A percentile compares a stretch with the other conserved stretches of the same genome.
Conservation (phyloP, 2,329 filamentous ascomycete genomes). For the Pestalotiopsis sp. region DNA sequence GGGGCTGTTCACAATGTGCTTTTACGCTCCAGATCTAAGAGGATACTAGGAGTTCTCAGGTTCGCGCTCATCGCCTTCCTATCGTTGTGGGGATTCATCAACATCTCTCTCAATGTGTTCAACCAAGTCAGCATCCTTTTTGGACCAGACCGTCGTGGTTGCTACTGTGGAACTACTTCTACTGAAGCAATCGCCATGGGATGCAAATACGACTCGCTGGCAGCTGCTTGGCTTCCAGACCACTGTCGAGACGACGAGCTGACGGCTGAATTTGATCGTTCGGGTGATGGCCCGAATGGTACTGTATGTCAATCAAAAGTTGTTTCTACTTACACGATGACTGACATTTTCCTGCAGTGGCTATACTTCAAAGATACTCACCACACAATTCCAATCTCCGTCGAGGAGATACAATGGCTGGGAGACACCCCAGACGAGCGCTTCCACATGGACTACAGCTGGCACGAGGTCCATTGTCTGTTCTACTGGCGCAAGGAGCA, state of each 20-base stretch:
- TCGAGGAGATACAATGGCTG: background rate
- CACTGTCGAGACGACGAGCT: constrained; percentile 13
- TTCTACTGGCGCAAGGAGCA: constrained; percentile 12
- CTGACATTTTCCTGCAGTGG: background rate
- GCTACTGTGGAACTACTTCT: constrained; percentile 11
- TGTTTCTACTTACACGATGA: background rate
- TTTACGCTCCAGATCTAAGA: background rate
- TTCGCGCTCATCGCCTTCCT: background rate
- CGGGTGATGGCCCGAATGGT: constrained; percentile 8
- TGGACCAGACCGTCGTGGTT: background rate
- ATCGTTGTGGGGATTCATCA: background rate
- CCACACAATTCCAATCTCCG: background rate
- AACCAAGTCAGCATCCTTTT: background rate
- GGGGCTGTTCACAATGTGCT: background rate
- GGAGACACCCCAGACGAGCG: background rate
- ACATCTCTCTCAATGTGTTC: background rate
- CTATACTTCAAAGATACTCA: constrained; percentile 4
- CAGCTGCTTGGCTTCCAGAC: constrained; percentile 11
- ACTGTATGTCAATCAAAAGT: background rate
- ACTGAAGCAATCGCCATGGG: constrained; percentile 1
- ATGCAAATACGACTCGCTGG: constrained; percentile 13
- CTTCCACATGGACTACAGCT: constrained; percentile 2
- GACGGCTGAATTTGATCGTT: constrained; percentile 12
- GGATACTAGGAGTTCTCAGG: background rate
- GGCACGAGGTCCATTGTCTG: constrained; percentile 12